Evolutionary conservation across 345 rosid species (phyloP).

Genomic region (Aurinia saxatilis): DNA sequence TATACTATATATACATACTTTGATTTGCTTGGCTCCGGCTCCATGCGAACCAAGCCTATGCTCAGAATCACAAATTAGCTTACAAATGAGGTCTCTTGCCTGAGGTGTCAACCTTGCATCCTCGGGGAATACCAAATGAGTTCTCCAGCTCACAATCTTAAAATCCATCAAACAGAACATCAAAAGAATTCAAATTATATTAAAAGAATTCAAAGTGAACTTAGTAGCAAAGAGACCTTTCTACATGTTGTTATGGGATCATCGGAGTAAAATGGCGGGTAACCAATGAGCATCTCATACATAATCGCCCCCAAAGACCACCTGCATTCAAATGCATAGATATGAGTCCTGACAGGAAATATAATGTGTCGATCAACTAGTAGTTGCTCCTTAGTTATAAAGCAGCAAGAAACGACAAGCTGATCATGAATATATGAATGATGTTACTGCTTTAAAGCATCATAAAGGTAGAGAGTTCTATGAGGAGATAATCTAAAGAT

Average conservation of each 20-base stretch:
- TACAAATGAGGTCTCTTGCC: conserved; percentile 69
- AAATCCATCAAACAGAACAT: background rate
- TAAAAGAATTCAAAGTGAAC: background rate
- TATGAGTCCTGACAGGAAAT: background rate
- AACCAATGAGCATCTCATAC: conserved; percentile 91
- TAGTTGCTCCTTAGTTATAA: background rate
- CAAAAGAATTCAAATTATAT: background rate
- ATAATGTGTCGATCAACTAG: background rate
- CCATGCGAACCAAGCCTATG: conserved; percentile 78
- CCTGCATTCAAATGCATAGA: conserved; percentile 36
- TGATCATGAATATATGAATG: background rate
- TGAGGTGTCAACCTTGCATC: conserved; percentile 77
- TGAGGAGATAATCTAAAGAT: background rate
- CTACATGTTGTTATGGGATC: conserved; percentile 89
- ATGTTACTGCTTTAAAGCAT: too few relatives aligned
- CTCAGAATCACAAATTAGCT: conserved; percentile 82
- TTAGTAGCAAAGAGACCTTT: conserved; percentile 48
- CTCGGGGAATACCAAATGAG: conserved; percentile 72
- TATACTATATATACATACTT: conserved; percentile 39
- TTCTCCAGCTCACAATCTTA: conserved; percentile 91
- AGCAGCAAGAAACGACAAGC: background rate
- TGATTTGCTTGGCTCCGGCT: conserved; percentile 51
- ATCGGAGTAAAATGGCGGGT: conserved; percentile 76
- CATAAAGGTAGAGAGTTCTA: background rate
- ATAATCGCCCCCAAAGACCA: conserved; percentile 94